Evolutionary conservation across 2,329 filamentous ascomycete genomes (phyloP), one percentile per base, ranked within the genome.

Genomic region (Purpureocillium takamizusanense): DNA sequence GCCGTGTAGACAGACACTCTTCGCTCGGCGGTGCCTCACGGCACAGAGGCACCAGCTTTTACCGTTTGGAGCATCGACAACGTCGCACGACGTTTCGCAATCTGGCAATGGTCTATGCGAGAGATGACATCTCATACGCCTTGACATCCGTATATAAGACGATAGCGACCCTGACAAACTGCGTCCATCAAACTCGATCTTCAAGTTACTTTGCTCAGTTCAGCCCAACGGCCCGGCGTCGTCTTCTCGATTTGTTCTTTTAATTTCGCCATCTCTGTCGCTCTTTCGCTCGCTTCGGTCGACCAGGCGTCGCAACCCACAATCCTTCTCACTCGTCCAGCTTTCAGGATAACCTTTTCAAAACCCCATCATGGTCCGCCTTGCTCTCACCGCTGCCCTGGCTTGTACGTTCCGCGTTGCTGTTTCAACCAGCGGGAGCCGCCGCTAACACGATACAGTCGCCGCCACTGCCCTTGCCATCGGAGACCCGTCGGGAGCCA

Each of bases 361-460:
- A 10, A n/a, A n/a, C n/a, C n/a, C n/a, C n/a, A n/a, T n/a, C 36
- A 54, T 53, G 48, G 49, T 56, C 41, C 52, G 44, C 43, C 41
- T 55, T 37, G 39, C 48, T 33, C 35, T 50, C 32, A 42, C 47
- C 38, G 35, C 51, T 35, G 31, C 49, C 36, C 36, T 54, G 25
- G 44, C 50, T 32, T 48, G 53, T 57, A 47, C 46, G 52, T 52
- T 13, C 4, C 11, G 2, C 2, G 25, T 17, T 13, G 6, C n/a
- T 9, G 9, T 14, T 12, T 21, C 18, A 7, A 30, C 21, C 17
- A 15, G 10, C 12, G 14, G 7, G 18, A 46, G 45, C 40, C 21
- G 38, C 40, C 33, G n/a, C 45, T 36, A 36, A 30, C n/a, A 7
- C 12, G 28, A 4, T 30, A 30, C 11, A 13, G 28, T 30, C 13